Evolutionary conservation across 78 protist species (phyloP).

Genomic region (Dictyostelium firmibasis): DNA sequence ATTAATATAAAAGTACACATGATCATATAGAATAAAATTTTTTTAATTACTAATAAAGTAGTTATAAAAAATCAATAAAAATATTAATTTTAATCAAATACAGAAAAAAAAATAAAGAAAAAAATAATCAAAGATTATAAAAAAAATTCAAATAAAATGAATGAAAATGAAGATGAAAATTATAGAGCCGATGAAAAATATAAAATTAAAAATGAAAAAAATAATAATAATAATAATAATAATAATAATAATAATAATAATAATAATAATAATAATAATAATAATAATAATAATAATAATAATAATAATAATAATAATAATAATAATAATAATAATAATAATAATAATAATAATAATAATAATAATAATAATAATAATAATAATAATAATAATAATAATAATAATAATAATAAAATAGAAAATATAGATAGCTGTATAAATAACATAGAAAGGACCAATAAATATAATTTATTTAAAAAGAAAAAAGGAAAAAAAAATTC

Average conservation of each 20-base stretch:
- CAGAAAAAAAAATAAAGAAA: background rate
- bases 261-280: background rate
- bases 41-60: background rate
- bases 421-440: background rate
- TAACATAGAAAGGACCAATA: background rate
- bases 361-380: background rate
- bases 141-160: background rate
- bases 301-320: background rate
- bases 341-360: background rate
- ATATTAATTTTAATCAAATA: background rate
- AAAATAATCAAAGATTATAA: too few species aligned
- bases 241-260: too few species aligned
- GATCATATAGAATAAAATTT: background rate
- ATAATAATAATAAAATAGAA: background rate
- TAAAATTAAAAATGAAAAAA: too few species aligned
- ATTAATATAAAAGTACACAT: background rate
- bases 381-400: slow-evolving; percentile 1
- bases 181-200: background rate
- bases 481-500: background rate
- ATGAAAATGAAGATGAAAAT: background rate
- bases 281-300: background rate
- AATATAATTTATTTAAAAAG: background rate
- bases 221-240: too few species aligned
- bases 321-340: background rate
- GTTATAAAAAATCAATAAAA: background rate